Conservation (phyloP, 2,329 filamentous ascomycete genomes). For the Torrubiellomyces zombiae region DNA sequence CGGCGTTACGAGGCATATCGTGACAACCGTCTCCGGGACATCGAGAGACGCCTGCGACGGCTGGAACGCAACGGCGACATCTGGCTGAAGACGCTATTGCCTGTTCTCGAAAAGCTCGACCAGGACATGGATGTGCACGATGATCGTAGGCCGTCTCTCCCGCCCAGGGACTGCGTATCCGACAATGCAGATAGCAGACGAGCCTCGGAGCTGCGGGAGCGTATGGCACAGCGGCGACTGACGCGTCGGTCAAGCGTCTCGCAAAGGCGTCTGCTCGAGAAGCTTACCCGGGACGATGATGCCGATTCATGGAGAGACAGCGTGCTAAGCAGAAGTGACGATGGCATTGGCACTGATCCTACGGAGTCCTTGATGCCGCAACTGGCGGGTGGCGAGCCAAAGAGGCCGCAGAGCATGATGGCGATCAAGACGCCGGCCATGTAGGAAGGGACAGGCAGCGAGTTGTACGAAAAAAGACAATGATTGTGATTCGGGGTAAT, state of each 20-base stretch:
- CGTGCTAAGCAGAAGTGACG: slow-evolving; percentile 11
- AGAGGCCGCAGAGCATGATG: slow-evolving; percentile 8
- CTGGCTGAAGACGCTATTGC: slow-evolving; percentile 25
- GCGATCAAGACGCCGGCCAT: too few species aligned
- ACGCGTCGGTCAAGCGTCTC: slow-evolving; percentile 11
- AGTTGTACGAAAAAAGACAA: too few species aligned
- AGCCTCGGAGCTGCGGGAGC: too few species aligned
- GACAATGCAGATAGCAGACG: too few species aligned
- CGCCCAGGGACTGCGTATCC: slow-evolving; percentile 14
- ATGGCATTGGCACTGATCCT: slow-evolving; percentile 19
- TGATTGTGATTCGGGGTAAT: too few species aligned
- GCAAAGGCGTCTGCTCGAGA: slow-evolving; percentile 13
- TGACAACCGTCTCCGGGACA: slow-evolving; percentile 26
- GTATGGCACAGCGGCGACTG: slow-evolving; percentile 6
- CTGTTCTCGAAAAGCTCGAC: slow-evolving; percentile 28
- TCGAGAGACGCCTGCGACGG: slow-evolving; percentile 27
- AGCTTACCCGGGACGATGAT: slow-evolving; percentile 6
- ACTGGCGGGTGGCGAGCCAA: slow-evolving; percentile 15
- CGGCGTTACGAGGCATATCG: slow-evolving; percentile 23
- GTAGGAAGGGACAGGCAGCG: too few species aligned
- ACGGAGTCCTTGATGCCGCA: slow-evolving; percentile 29
- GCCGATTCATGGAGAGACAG: slow-evolving; percentile 10
- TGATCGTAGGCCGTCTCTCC: too few species aligned
- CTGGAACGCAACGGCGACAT: slow-evolving; percentile 30
- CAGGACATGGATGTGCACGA: slow-evolving; percentile 13